Evolutionary conservation across 805 yeast species (phyloP).

Genomic region (Wickerhamomyces alni): DNA sequence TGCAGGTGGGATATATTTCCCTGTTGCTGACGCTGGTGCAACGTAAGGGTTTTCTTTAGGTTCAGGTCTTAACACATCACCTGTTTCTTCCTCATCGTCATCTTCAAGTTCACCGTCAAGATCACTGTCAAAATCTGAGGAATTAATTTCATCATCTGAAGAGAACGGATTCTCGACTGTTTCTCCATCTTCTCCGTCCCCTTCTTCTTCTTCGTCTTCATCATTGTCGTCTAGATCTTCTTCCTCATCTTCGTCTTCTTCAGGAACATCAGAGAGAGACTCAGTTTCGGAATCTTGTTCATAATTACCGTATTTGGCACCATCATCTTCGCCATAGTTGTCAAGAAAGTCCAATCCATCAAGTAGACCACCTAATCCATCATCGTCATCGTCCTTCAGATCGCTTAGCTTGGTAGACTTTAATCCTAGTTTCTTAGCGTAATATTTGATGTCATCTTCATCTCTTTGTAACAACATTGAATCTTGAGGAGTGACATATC

Average conservation of each 20-base stretch:
- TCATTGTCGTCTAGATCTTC: slow-evolving; percentile 23
- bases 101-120: slow-evolving; percentile 31
- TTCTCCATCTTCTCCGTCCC: slow-evolving; percentile 20
- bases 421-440: slow-evolving; percentile 75
- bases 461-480: slow-evolving; percentile 48
- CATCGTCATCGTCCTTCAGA: slow-evolving; percentile 59
- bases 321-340: slow-evolving; percentile 25
- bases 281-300: slow-evolving; percentile 14
- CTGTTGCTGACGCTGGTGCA: slow-evolving; percentile 44
- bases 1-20: slow-evolving; percentile 82
- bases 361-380: slow-evolving; percentile 73
- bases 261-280: slow-evolving; percentile 15
- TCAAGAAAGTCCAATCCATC: slow-evolving; percentile 54
- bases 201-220: slow-evolving; percentile 22
- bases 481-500: slow-evolving; percentile 37
- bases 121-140: slow-evolving; percentile 38
- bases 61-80: slow-evolving; percentile 25
- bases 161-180: slow-evolving; percentile 28
- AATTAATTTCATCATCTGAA: slow-evolving; percentile 35
- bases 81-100: slow-evolving; percentile 23
- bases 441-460: slow-evolving; percentile 75
- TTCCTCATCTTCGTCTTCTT: slow-evolving; percentile 17
- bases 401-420: slow-evolving; percentile 46
- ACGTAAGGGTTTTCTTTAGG: slow-evolving; percentile 69
- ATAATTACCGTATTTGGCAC: slow-evolving; percentile 26